Evolutionary conservation across 306 rosid genomes (phyloP), one percentile per base, ranked within the genome.

Genomic region (Quillaja saponaria): DNA sequence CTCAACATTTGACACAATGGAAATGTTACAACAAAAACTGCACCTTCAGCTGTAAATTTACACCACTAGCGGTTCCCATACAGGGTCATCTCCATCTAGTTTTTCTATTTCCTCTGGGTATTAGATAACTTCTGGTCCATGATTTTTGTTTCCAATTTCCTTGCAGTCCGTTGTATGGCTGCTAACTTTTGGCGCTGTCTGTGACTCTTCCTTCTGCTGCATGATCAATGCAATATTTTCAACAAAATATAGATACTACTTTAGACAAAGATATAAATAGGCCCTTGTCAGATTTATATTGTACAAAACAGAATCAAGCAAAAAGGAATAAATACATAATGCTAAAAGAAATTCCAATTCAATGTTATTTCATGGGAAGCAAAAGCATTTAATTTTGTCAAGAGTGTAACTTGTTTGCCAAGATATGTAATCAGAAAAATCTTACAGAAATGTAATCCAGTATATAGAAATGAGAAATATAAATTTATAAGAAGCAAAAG

Each of bases 131-230:
- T 67, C 60, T 64, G 81, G 46, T 44, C 81, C 61, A 1, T 67
- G 82, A 59, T 66, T 71, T 69, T 82, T 63, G 71, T 68, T 76
- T 76, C 97, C n/a, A 88, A 67, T 80, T 76, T 91, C 82, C 74
- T 82, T 34, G 88, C 74, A 39, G 89, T 53, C 33, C 90, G 86
- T 72, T 69, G 81, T 55, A 82, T 79, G 18, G 85, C 96, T 0
- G 88, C 90, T 37, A 80, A 82, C 72, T 81, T 91, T 76, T 86
- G 83, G 61, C 83, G 81, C 58, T 77, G 81, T 63, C 8, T 76
- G 60, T 62, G 71, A 37, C 87, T 59, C 76, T 74, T 71, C 67
- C 91, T 76, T 76, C 74, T 81, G 80, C 91, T 85, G 80, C 67
- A 74, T 20, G 13, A 17, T 47, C 48, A 40, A 15, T 15, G 49